Percentiles rank a stretch among this genome's conserved stretches.
These are phyloP conservation scores for Boletus subcaerulescens DNA, from an alignment of 768 basidiomycete species.

Conservation along the genomic window DNA sequence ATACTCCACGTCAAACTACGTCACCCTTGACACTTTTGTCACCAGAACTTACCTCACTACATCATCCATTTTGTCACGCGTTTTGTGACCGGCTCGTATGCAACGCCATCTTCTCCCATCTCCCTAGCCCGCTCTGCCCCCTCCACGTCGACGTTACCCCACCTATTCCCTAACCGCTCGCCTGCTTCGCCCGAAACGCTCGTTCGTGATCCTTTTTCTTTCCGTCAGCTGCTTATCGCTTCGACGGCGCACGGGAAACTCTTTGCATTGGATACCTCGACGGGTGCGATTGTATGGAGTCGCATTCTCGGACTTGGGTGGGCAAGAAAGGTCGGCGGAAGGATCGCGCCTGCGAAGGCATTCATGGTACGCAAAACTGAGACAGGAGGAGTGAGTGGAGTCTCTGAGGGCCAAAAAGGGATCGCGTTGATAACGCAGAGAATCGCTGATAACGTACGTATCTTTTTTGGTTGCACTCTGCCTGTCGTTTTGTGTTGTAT, in stretches of 20 bases:
- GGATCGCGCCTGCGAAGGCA: constrained; percentile 56
- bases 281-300: constrained; percentile 77
- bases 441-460: constrained; percentile 57
- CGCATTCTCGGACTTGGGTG: constrained; percentile 72
- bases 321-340: constrained; percentile 55
- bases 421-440: constrained; percentile 63
- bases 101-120: constrained; percentile 41
- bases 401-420: constrained; percentile 37
- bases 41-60: constrained; percentile 69
- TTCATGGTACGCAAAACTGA: constrained; percentile 42
- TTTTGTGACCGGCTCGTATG: constrained; percentile 68
- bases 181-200: constrained; percentile 38
- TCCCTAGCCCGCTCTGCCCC: constrained; percentile 6
- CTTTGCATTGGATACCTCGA: constrained; percentile 78
- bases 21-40: background rate
- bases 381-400: constrained; percentile 23
- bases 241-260: constrained; percentile 73
- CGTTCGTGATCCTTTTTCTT: constrained; percentile 78
- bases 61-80: constrained; percentile 62
- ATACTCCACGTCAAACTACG: background rate
- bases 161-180: constrained; percentile 17
- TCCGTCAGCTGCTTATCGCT: constrained; percentile 76
- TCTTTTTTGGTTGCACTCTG: background rate
- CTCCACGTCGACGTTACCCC: constrained; percentile 16
- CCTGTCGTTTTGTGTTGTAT: background rate